Evolutionary conservation across 2,329 filamentous ascomycete genomes (phyloP).

Genomic region (Ophiosphaerella narmari): DNA sequence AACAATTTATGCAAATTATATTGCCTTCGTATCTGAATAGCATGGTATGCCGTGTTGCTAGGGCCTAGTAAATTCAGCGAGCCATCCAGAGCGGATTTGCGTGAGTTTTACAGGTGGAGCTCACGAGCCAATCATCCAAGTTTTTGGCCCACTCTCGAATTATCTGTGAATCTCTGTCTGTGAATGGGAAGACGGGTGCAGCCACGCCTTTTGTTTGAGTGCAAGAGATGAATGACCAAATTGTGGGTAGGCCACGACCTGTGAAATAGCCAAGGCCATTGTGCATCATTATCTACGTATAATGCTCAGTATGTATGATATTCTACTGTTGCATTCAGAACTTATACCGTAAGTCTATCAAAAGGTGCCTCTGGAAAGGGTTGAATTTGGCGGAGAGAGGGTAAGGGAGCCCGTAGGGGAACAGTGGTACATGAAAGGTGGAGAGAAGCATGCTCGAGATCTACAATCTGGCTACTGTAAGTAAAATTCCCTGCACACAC

Average conservation of each 20-base stretch:
- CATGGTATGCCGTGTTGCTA: constrained; percentile 40
- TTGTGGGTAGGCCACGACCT: constrained; percentile 49
- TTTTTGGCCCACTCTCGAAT: constrained; percentile 52
- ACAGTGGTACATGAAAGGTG: constrained; percentile 51
- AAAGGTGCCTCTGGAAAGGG: constrained; percentile 49
- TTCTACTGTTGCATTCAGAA: background rate
- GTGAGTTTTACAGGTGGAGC: constrained; percentile 38
- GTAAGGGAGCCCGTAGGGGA: constrained; percentile 47
- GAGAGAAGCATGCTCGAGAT: constrained; percentile 52
- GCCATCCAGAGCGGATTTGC: background rate
- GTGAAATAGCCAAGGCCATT: constrained; percentile 51
- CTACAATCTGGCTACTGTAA: constrained; percentile 40
- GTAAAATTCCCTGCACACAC: background rate
- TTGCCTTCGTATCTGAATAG: constrained; percentile 47
- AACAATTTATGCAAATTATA: constrained; percentile 51
- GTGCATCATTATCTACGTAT: constrained; percentile 47
- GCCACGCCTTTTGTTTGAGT: constrained; percentile 14
- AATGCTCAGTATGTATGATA: background rate
- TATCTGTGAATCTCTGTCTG: constrained; percentile 47
- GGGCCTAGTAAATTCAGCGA: constrained; percentile 16
- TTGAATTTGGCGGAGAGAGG: constrained; percentile 37
- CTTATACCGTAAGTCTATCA: constrained; percentile 44
- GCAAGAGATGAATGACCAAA: constrained; percentile 50
- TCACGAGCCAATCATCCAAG: constrained; percentile 50
- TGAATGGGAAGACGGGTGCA: constrained; percentile 38